phyloP scores from a whole-genome alignment of 2,329 filamentous ascomycete species.

The Beauveria medogensis region DNA sequence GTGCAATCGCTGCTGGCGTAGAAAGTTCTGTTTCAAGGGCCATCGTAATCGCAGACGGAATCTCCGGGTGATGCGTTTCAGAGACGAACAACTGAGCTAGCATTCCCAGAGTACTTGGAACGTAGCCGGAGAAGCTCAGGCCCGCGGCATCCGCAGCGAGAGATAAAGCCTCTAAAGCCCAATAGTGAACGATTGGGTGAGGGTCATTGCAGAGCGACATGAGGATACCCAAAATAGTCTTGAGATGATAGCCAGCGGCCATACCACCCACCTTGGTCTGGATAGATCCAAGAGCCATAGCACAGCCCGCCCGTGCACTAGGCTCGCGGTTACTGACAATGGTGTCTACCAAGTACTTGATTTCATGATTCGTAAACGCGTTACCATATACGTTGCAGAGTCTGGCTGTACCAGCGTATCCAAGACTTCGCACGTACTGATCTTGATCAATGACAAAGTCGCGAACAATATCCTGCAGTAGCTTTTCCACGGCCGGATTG shows the following conservation, averaged over 20 bases:
- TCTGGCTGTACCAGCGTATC: conserved; percentile 76
- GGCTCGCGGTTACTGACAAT: conserved; percentile 93
- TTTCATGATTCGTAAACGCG: conserved; percentile 77
- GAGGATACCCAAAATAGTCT: conserved; percentile 95
- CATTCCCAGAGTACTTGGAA: conserved; percentile 86
- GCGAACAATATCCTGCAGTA: conserved; percentile 67
- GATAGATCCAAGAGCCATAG: conserved; percentile 85
- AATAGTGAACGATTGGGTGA: conserved; percentile 91
- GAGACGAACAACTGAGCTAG: conserved; percentile 86
- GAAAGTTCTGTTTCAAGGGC: conserved; percentile 83
- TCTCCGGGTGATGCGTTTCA: conserved; percentile 84
- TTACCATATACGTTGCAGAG: conserved; percentile 82
- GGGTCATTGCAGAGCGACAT: conserved; percentile 96
- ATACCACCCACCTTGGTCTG: conserved; percentile 95
- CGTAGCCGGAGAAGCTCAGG: conserved; percentile 82
- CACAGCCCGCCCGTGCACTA: conserved; percentile 86
- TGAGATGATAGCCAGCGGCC: conserved; percentile 92
- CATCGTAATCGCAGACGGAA: conserved; percentile 70
- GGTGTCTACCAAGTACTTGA: conserved; percentile 86
- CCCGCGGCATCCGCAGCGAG: conserved; percentile 87
- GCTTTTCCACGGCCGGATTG: conserved; percentile 67
- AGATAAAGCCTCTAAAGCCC: conserved; percentile 83
- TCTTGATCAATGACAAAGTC: conserved; percentile 76
- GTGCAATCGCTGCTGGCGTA: conserved; percentile 73
- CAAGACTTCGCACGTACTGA: conserved; percentile 75